These are phyloP conservation scores for Iberis pinnata DNA, from an alignment of 345 rosid species.

Conservation along the genomic window DNA sequence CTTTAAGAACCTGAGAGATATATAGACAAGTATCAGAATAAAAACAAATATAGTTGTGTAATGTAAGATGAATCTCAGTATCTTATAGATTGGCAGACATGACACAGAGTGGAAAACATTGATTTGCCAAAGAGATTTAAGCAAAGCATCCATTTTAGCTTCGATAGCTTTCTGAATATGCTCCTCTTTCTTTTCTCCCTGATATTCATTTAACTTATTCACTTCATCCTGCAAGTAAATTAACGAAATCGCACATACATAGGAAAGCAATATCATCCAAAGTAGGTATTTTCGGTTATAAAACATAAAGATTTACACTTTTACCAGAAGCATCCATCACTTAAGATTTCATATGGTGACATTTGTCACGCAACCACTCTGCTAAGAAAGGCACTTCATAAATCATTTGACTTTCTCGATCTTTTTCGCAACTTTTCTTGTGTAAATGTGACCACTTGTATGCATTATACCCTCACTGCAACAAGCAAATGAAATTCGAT, in stretches of 20 bases:
- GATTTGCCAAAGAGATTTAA: slow-evolving; percentile 92
- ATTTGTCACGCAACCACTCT: slow-evolving; percentile 98
- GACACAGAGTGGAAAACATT: slow-evolving; percentile 87
- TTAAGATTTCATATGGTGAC: slow-evolving; percentile 86
- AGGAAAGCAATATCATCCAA: not conserved
- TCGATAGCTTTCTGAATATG: slow-evolving; percentile 56
- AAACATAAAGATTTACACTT: not conserved
- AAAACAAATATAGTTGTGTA: not conserved
- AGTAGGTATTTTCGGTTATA: not conserved
- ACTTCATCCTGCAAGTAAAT: slow-evolving; percentile 76
- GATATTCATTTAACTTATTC: slow-evolving; percentile 53
- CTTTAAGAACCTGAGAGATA: slow-evolving; percentile 69
- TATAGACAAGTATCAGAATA: not conserved
- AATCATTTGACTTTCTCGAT: slow-evolving; percentile 76
- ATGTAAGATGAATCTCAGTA: not conserved
- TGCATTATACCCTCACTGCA: slow-evolving; percentile 83
- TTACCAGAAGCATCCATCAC: slow-evolving; percentile 95
- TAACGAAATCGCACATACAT: slow-evolving; percentile 81
- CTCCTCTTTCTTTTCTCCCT: slow-evolving; percentile 66
- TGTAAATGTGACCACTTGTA: slow-evolving; percentile 86
- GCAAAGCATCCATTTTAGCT: slow-evolving; percentile 69
- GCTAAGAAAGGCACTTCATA: slow-evolving; percentile 93
- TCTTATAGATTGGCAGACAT: slow-evolving; percentile 72
- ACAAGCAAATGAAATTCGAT: slow-evolving; percentile 41
- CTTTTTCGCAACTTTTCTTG: slow-evolving; percentile 80